Base-by-base conservation (phyloP, 2,329 filamentous ascomycete species). In the Lachnellula willkommii region DNA sequence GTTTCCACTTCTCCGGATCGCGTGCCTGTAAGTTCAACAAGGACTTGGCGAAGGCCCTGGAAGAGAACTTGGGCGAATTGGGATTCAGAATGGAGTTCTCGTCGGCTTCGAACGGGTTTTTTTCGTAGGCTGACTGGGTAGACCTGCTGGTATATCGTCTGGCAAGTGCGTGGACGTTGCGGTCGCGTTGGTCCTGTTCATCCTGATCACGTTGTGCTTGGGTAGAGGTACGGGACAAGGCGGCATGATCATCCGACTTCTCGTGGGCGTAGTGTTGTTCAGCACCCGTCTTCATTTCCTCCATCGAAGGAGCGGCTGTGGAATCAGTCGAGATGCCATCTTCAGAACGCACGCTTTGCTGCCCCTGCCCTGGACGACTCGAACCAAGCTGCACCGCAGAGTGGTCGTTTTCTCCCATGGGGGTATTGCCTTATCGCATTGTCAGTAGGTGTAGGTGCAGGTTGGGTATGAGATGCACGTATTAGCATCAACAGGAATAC, bases 1-100 rank as follows among this genome's bases (percentile, higher is more conserved):
- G 62, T 1, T 70, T 72, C 69, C 84, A 83, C 8, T 74, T 67
- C 56, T 78, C 73, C 22, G 83, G 83, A 52, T 83, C 76, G 49
- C 75, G 73, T 6, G 77, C 71, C 11, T 79, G 72, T 49, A 84
- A 69, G 47, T 79, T 74, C 37, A 82, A 78, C 5, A 86, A 68
- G 39, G 81, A 73, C 71, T 79, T 83, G 58, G 82, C 80, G 82
- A 83, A 87, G 35, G 75, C 73, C 39, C 77, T 75, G 17, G 72
- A 76, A 50, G 73, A 77, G 68, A 84, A 84, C 55, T 79, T 74
- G 11, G 71, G 64, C 5, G 78, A 80, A 48, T 68, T 69, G 2
- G 80, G 80, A 66, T 83, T 80, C 20, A 82, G 65, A 1, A 74
- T 72, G 9, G 79, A 80, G 58, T 79, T 69, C 11, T 65, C 72